Evolutionary conservation across 1,139 yeast genomes (phyloP), one percentile per base, ranked within the genome.

Genomic region (Pichia sp.): DNA sequence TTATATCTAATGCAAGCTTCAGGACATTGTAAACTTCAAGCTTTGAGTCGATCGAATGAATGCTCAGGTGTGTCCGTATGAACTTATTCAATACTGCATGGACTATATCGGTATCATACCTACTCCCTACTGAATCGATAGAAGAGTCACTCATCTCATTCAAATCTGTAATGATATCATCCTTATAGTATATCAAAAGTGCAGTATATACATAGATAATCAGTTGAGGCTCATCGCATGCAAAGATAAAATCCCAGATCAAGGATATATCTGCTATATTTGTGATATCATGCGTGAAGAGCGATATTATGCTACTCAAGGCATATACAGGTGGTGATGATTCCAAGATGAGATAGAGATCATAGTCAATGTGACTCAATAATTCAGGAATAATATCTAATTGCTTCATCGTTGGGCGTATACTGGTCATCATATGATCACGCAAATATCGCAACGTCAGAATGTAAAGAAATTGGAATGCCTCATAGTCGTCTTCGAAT

Each of bases 351-450:
- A 73, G 72, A 61, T 79, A 83, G n/a, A 88, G 66, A 3, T 71
- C 67, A 1, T 71, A 68, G 62, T 88, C 95, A 2, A 75, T 72
- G 2, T 65, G 64, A 45, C 74, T 75, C 10, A 90, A 60, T 1
- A 92, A 63, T 2, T 80, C 75, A 0, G 96, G 91, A 3, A 93
- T 79, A 27, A 91, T 68, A 38, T 73, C 71, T 54, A 91, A 70
- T 58, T 89, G 92, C 54, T 78, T 79, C 14, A 88, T 69, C 0
- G 96, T 78, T 14, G 88, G 79, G 45, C 78, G 77, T 41, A 93
- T 77, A 38, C 83, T 80, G 6, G 84, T 79, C 67, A 89, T 76
- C 96, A 92, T 87, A 67, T 84, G 93, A 69, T 93, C 99, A 50
- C 98, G 75, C 48, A 93, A 71, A 66, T 84, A 87, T 54, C 73